Evolutionary conservation across 495 filamentous ascomycete genomes (phyloP).

Genomic region (Daldinia concentrica): DNA sequence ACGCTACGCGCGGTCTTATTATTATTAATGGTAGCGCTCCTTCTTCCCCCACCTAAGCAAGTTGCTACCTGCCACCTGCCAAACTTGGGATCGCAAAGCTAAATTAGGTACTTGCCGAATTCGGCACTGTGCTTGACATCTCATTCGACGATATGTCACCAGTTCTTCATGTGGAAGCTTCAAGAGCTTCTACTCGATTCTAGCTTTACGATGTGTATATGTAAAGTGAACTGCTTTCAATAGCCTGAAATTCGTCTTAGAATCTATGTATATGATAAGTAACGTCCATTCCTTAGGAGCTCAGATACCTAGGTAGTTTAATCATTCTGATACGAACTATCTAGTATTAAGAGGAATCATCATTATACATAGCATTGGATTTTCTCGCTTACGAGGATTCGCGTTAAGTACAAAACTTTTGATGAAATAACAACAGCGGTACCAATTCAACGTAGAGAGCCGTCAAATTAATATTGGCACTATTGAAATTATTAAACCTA

Average conservation of each 20-base stretch:
- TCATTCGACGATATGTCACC: conserved; percentile 23
- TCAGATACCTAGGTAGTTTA: not conserved
- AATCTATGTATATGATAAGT: not conserved
- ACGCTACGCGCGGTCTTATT: conserved; percentile 35
- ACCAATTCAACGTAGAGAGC: not conserved
- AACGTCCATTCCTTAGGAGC: not conserved
- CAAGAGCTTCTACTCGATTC: not conserved
- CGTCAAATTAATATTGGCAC: not conserved
- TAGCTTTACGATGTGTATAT: not conserved
- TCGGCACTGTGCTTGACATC: conserved; percentile 41
- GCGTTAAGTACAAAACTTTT: not conserved
- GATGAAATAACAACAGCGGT: not conserved
- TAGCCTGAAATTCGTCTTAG: not conserved
- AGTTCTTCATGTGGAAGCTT: not conserved
- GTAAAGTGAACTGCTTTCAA: not conserved
- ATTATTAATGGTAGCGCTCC: conserved; percentile 12
- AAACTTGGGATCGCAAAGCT: conserved; percentile 19
- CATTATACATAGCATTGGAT: not conserved
- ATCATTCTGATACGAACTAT: not conserved
- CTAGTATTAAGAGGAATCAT: not conserved
- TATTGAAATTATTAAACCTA: not conserved
- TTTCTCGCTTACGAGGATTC: not conserved
- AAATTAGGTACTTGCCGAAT: conserved; percentile 41
- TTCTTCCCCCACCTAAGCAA: conserved; percentile 23
- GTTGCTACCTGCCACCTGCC: conserved; percentile 34